Evolutionary conservation across 2,329 filamentous ascomycete species (phyloP).

Genomic region (Aureobasidium sp.): DNA sequence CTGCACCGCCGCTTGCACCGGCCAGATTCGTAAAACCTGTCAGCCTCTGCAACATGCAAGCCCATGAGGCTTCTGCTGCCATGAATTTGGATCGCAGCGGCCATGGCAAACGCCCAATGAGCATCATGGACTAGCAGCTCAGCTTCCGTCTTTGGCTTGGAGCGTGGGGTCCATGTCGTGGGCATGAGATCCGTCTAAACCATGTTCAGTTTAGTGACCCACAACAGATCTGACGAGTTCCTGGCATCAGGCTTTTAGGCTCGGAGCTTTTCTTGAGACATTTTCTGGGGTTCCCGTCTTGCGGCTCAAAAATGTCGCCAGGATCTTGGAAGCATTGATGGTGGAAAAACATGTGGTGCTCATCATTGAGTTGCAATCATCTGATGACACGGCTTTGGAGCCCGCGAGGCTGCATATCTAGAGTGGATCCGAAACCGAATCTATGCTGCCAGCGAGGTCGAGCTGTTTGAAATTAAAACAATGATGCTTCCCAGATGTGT

Average conservation of each 20-base stretch:
- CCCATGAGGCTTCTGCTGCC: slow-evolving; percentile 3
- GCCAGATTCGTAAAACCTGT: slow-evolving; percentile 5
- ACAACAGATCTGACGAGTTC: slow-evolving; percentile 6
- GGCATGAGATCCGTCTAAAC: slow-evolving; percentile 10
- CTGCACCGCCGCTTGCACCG: slow-evolving; percentile 6
- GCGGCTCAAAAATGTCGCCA: slow-evolving; percentile 1
- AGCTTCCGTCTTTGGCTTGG: slow-evolving; percentile 10
- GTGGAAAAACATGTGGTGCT: not conserved
- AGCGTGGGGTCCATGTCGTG: slow-evolving; percentile 10
- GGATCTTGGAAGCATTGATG: not conserved
- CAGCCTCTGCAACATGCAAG: slow-evolving; percentile 3
- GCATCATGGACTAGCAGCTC: not conserved
- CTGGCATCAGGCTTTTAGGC: slow-evolving; percentile 11
- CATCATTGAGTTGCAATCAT: not conserved
- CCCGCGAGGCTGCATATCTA: not conserved
- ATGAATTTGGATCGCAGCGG: slow-evolving; percentile 6
- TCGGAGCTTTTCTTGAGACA: slow-evolving; percentile 13
- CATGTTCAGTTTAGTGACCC: slow-evolving; percentile 10
- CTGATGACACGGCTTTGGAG: not conserved
- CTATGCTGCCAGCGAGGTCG: not conserved
- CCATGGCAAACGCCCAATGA: slow-evolving; percentile 7
- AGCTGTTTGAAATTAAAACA: not conserved
- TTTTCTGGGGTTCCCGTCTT: slow-evolving; percentile 14
- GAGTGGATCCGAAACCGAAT: not conserved
- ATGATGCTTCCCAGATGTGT: not conserved